phyloP scores from a whole-genome alignment of 208 protist genomes.

The Leishmania guyanensis region DNA sequence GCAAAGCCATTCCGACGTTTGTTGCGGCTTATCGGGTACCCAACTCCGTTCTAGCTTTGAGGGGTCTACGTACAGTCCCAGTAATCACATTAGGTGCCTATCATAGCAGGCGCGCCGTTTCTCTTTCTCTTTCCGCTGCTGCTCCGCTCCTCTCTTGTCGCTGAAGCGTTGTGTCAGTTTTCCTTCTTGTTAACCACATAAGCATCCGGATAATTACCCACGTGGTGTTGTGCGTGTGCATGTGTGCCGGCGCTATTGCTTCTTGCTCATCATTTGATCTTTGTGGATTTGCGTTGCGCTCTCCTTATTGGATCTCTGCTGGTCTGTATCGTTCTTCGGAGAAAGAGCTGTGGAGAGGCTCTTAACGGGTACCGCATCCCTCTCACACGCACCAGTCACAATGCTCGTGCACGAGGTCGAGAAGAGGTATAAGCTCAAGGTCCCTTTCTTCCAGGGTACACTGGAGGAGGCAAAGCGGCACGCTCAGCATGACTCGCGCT shows the following conservation, averaged over 20 bases:
- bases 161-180: background rate
- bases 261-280: background rate
- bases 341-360: background rate
- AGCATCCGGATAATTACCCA: background rate
- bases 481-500: conserved; percentile 45
- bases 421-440: conserved; percentile 41
- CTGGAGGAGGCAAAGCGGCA: conserved; percentile 60
- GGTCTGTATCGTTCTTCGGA: background rate
- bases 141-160: background rate
- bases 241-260: background rate
- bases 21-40: no score
- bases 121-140: background rate
- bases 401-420: conserved; percentile 41
- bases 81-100: background rate
- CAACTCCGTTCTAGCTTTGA: background rate
- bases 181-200: background rate
- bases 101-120: background rate
- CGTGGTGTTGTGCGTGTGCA: background rate
- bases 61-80: background rate
- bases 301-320: background rate
- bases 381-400: background rate
- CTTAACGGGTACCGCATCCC: background rate
- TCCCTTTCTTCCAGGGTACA: conserved; percentile 62
- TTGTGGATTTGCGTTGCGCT: background rate
- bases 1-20: background rate